Conservation (phyloP, 2,329 filamentous ascomycete species). For the Fusarium lyarnte region DNA sequence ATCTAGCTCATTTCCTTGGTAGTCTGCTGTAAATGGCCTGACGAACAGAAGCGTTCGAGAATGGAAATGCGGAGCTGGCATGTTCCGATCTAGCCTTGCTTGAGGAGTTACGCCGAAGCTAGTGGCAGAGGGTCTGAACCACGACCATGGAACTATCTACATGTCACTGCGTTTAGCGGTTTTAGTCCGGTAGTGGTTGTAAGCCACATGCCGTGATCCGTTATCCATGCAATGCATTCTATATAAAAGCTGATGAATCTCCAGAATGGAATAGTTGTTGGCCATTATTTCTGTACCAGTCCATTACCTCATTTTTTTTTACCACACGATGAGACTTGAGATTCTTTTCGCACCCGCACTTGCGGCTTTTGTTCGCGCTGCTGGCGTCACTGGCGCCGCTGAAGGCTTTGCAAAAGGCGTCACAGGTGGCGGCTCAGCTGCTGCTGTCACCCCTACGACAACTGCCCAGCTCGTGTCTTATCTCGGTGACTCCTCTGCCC, state of each 20-base stretch:
- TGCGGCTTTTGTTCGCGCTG: neutral
- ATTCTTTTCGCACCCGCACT: neutral
- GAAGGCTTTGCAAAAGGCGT: constrained; percentile 60
- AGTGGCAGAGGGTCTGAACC: neutral
- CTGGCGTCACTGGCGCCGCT: constrained; percentile 16
- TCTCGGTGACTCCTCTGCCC: constrained; percentile 61
- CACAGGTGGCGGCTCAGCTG: constrained; percentile 69
- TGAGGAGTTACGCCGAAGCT: neutral
- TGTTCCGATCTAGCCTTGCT: neutral
- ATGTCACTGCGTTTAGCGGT: neutral
- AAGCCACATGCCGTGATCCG: neutral
- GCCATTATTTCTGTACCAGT: neutral
- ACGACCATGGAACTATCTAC: neutral
- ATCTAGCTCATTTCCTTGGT: neutral
- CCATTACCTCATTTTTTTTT: too few relatives aligned
- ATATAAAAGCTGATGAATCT: neutral
- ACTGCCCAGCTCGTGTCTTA: constrained; percentile 67
- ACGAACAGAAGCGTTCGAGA: neutral
- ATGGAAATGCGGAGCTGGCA: neutral
- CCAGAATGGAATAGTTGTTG: neutral
- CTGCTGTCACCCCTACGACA: constrained; percentile 62
- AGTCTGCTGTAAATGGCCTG: neutral
- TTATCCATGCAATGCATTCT: neutral
- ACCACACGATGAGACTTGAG: neutral
- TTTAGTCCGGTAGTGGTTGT: neutral